Percentiles rank a stretch among this genome's conserved stretches.
phyloP scores from a whole-genome alignment of 495 filamentous ascomycete genomes.

The Annulohypoxylon bovei region DNA sequence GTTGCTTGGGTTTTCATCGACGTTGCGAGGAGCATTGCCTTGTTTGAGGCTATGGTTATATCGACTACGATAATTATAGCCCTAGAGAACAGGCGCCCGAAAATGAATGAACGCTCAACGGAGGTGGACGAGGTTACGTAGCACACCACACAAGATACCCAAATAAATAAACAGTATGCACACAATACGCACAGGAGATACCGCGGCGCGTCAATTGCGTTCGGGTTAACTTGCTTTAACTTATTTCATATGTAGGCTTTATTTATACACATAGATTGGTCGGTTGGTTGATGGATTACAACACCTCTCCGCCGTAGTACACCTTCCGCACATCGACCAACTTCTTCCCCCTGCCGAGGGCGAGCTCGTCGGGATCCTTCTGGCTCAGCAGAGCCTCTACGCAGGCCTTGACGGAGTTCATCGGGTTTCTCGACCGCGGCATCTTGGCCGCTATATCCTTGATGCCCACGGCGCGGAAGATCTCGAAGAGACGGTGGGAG shows the following conservation, averaged over 20 bases:
- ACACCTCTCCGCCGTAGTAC: constrained; percentile 87
- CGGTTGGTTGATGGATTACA: constrained; percentile 41
- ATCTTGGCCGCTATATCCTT: constrained; percentile 84
- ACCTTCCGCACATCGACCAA: constrained; percentile 95
- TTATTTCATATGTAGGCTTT: constrained; percentile 1
- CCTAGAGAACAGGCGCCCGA: background rate
- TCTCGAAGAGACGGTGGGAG: constrained; percentile 90
- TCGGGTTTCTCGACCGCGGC: constrained; percentile 82
- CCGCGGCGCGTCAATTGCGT: background rate
- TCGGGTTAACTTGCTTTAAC: background rate
- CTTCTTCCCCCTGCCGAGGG: constrained; percentile 87
- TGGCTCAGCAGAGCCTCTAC: constrained; percentile 84
- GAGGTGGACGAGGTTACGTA: background rate
- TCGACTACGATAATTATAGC: background rate
- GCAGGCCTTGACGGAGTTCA: constrained; percentile 95
- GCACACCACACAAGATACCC: constrained; percentile 28
- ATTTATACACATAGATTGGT: constrained; percentile 29
- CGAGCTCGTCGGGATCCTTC: constrained; percentile 86
- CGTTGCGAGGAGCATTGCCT: background rate
- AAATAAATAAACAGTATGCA: constrained; percentile 9
- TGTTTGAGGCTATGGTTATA: background rate
- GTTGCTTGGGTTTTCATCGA: background rate
- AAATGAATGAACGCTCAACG: background rate
- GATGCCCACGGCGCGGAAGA: constrained; percentile 84
- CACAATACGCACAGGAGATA: background rate